Evolutionary conservation across 164 flowering plant genomes (phyloP), one percentile per base, ranked within the genome.

Genomic region (Nelumbo lutea): DNA sequence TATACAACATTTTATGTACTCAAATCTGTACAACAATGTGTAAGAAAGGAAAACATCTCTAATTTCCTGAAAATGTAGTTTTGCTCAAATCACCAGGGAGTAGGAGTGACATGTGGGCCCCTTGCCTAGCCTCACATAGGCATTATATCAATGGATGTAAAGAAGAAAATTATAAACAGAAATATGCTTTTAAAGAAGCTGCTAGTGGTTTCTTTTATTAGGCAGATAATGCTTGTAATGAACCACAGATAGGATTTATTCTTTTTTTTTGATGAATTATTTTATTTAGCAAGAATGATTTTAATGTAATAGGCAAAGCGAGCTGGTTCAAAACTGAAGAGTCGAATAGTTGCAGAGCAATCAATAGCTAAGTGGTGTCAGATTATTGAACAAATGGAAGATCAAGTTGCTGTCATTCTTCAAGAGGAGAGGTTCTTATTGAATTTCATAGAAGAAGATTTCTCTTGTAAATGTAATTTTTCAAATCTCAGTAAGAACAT

Each of bases 311-410:
- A 93, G 97, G 90, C 88, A 45, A 95, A 90, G 77, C 84, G 85
- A 76, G 96, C 86, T 76, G 97, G 97, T 72, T 89, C 99, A 46
- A 90, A 82, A 79, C 71, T 92, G 75, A 88, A 75, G 81, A 89
- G 88, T 72, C 80, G 97, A 70, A 89, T 77, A 50, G 91, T 95
- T 63, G 89, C 97, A 41, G 96, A 91, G 80, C 87, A 88, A 72
- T 88, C 97, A 66, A 86, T 92, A 69, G 72, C 69, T 11, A 90
- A 89, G 84, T 95, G 99, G 97, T 80, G 83, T 62, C 76, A 88
- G 67, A 77, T 76, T 63, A 92, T 95, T 80, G 99, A 95, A 56
- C 84, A 89, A 71, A 85, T 90, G 91, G 99, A 90, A 79, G 91
- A 86, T 68, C 90, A 88, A 82, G 90, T 92, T 45, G 78, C 90